These are phyloP conservation scores for Evernia prunastri DNA, from an alignment of 495 filamentous ascomycete genomes.

Conservation along the genomic window DNA sequence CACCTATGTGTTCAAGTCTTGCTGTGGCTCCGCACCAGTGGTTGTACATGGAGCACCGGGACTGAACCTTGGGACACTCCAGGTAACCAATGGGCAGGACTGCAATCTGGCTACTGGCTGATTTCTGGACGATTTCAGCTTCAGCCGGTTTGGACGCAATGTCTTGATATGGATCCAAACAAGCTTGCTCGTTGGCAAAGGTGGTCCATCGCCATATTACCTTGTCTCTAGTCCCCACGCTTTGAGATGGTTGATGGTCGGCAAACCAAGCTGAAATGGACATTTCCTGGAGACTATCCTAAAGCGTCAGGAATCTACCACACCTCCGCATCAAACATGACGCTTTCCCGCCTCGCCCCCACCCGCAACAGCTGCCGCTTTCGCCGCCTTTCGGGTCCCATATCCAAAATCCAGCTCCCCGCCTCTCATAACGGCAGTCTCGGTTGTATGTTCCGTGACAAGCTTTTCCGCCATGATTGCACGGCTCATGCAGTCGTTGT, in stretches of 20 bases:
- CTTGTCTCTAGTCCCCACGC: neutral
- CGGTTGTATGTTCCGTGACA: neutral
- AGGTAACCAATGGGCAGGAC: no score
- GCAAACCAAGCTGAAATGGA: neutral
- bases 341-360: neutral
- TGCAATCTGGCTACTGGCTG: neutral
- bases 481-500: neutral
- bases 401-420: neutral
- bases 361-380: neutral
- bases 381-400: neutral
- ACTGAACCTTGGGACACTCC: no score
- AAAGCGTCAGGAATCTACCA: neutral
- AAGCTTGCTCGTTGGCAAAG: neutral
- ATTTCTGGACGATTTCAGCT: neutral
- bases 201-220: neutral
- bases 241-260: neutral
- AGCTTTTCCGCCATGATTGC: neutral
- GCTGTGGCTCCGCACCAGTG: no score
- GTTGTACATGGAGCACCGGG: no score
- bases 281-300: neutral
- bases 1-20: no score
- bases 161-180: neutral
- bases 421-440: neutral
- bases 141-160: neutral
- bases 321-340: neutral